phyloP scores from a whole-genome alignment of 108 stramenopile genomes.

The Parietichytrium sp. region DNA sequence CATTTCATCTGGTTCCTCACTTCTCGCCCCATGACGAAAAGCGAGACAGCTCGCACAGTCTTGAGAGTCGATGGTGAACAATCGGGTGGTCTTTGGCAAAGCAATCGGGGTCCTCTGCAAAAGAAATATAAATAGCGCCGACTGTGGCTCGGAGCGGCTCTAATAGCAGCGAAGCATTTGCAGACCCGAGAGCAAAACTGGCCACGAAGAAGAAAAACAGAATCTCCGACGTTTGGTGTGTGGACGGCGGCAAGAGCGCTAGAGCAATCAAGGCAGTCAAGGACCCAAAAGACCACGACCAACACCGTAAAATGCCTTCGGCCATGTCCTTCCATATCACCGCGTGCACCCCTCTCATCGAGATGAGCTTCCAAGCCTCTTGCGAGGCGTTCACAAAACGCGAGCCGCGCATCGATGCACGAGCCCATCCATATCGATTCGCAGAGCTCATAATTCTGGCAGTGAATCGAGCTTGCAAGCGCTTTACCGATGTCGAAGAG shows the following conservation, averaged over 20 bases:
- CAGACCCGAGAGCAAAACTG: background rate
- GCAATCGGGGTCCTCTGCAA: constrained; percentile 22
- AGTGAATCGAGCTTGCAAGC: no score
- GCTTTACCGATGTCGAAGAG: no score
- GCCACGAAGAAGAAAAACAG: background rate
- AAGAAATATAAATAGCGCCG: background rate
- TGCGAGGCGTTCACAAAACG: background rate
- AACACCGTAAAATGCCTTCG: background rate
- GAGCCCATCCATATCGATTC: constrained; percentile 8
- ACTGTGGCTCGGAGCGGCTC: constrained; percentile 15
- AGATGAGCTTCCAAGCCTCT: constrained; percentile 30
- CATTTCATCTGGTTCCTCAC: no score
- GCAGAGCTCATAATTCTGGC: background rate
- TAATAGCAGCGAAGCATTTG: background rate
- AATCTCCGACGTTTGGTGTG: constrained; percentile 27
- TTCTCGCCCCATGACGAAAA: no score
- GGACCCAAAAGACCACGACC: background rate
- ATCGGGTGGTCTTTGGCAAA: constrained; percentile 17
- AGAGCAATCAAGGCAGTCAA: background rate
- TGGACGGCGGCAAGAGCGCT: background rate
- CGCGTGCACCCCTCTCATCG: background rate
- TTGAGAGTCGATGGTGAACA: constrained; percentile 23
- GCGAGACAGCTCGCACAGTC: constrained; percentile 4
- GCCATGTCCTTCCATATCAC: background rate
- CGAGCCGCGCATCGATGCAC: background rate